Evolutionary conservation across 768 basidiomycete genomes (phyloP).

Genomic region (Lentinus tigrinus): DNA sequence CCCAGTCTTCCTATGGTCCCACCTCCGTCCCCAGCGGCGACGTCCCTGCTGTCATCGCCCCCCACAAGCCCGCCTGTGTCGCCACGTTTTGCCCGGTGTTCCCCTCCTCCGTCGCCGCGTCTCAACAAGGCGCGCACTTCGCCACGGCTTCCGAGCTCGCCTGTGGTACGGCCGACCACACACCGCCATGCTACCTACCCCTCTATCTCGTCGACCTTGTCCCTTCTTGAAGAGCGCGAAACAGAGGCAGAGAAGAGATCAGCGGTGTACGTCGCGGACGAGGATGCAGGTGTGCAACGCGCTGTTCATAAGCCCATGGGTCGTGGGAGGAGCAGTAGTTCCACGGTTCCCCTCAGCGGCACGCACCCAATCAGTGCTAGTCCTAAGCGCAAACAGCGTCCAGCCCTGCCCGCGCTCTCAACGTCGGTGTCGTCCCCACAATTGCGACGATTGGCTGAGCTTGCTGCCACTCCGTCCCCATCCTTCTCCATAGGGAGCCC

Average conservation of each 20-base stretch:
- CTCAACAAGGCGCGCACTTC: constrained; percentile 1
- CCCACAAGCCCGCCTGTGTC: constrained; percentile 6
- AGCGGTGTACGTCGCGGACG: constrained; percentile 22
- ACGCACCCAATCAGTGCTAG: constrained; percentile 11
- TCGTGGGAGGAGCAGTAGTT: constrained; percentile 16
- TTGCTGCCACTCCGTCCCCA: constrained; percentile 22
- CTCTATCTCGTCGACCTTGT: constrained; percentile 29
- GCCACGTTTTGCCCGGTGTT: constrained; percentile 2
- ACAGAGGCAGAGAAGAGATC: constrained; percentile 23
- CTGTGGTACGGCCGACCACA: neutral
- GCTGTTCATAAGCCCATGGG: neutral
- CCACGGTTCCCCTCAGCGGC: constrained; percentile 5
- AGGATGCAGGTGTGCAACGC: neutral
- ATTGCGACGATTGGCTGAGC: constrained; percentile 23
- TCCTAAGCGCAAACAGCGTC: constrained; percentile 19
- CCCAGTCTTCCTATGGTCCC: constrained; percentile 15
- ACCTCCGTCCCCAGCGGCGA: constrained; percentile 6
- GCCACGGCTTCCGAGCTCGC: neutral
- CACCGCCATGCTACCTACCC: constrained; percentile 26
- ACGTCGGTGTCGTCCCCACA: constrained; percentile 27
- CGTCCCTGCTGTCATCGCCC: constrained; percentile 4
- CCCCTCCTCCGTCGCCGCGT: constrained; percentile 10
- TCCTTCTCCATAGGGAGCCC: constrained; percentile 3
- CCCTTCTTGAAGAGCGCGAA: constrained; percentile 25
- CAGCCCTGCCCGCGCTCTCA: constrained; percentile 21